Percentiles rank a stretch among this genome's conserved stretches.
phyloP scores from a whole-genome alignment of 306 rosid genomes.

The Chamaecrista fasciculata region DNA sequence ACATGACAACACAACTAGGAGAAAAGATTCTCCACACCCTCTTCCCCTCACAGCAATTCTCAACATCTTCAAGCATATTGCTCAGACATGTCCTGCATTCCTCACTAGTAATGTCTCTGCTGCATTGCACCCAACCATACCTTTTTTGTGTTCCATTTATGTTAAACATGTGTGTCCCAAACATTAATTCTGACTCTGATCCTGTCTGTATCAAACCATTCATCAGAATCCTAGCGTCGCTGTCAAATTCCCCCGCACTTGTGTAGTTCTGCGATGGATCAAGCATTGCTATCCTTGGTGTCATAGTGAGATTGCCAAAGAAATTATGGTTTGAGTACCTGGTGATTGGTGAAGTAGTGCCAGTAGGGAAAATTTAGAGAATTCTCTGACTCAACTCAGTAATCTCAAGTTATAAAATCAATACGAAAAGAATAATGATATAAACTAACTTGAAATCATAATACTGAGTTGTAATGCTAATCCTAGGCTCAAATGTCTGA shows the following conservation, averaged over 20 bases:
- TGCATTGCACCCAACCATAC: conserved; percentile 50
- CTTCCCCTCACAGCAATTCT: conserved; percentile 36
- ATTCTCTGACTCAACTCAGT: background rate
- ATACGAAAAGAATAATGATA: too few species aligned
- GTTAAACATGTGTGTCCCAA: conserved; percentile 47
- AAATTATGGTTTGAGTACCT: conserved; percentile 40
- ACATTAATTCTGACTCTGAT: conserved; percentile 27
- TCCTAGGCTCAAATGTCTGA: too few species aligned
- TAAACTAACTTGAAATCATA: too few species aligned
- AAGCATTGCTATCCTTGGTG: conserved; percentile 42
- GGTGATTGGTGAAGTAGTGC: too few species aligned
- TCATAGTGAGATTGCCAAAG: conserved; percentile 29
- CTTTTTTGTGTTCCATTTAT: conserved; percentile 48
- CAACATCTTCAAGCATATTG: conserved; percentile 40
- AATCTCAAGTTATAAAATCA: too few species aligned
- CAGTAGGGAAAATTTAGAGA: background rate
- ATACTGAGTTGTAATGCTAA: too few species aligned
- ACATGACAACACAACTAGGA: conserved; percentile 47
- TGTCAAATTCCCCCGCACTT: conserved; percentile 43
- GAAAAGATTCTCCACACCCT: conserved; percentile 46
- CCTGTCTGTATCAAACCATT: conserved; percentile 43
- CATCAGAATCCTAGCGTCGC: conserved; percentile 44
- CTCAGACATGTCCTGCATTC: conserved; percentile 48
- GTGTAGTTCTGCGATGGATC: conserved; percentile 35
- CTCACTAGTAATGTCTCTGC: conserved; percentile 40